A percentile compares a stretch with the other conserved stretches of the same genome.
Conservation (phyloP, 2,329 filamentous ascomycete genomes). For the Thermochaetoides dissita region DNA sequence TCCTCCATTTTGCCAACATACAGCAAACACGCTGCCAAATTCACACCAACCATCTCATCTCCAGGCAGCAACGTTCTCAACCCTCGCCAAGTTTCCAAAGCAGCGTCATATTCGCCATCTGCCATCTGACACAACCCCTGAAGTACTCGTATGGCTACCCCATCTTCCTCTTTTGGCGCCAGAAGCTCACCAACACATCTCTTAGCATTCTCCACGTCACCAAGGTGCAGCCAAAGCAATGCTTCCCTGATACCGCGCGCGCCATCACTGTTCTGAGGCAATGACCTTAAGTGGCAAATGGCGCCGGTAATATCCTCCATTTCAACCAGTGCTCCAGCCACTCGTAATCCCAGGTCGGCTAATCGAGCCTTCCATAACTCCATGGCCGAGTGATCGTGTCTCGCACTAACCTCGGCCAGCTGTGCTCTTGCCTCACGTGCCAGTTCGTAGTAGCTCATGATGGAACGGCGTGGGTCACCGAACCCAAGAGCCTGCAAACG, state of each 20-base stretch:
- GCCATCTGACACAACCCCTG: constrained; percentile 63
- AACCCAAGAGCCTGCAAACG: constrained; percentile 77
- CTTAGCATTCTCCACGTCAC: constrained; percentile 57
- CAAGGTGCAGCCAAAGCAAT: constrained; percentile 64
- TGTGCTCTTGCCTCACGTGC: constrained; percentile 59
- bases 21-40: constrained; percentile 69
- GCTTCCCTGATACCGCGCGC: constrained; percentile 34
- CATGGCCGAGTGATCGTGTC: constrained; percentile 38
- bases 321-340: constrained; percentile 57
- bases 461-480: constrained; percentile 65
- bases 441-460: constrained; percentile 85
- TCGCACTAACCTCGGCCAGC: constrained; percentile 32
- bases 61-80: constrained; percentile 22
- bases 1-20: constrained; percentile 67
- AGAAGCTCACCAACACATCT: constrained; percentile 28
- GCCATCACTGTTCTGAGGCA: constrained; percentile 26
- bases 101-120: constrained; percentile 55
- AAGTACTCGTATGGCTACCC: constrained; percentile 36
- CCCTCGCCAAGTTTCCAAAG: constrained; percentile 47
- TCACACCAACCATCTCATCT: constrained; percentile 64
- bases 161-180: constrained; percentile 29
- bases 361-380: constrained; percentile 60
- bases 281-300: constrained; percentile 51
- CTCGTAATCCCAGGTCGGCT: constrained; percentile 56
- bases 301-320: constrained; percentile 83